Percentiles rank a stretch among this genome's conserved stretches.
phyloP scores from a whole-genome alignment of 2,329 filamentous ascomycete species.

The Ophiocordyceps australis region DNA sequence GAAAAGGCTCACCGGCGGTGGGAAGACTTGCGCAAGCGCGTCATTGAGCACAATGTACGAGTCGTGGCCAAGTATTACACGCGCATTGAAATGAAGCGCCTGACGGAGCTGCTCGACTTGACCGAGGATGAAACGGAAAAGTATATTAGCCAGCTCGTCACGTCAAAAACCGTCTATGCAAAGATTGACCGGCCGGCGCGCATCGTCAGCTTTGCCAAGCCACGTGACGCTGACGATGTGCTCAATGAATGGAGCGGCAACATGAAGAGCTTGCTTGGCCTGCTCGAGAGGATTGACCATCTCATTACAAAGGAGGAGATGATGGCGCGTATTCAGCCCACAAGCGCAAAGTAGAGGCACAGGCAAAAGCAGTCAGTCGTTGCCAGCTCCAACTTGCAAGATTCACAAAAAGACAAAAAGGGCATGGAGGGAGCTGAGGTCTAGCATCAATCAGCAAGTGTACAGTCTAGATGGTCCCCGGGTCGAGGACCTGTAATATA shows the following conservation, averaged over 20 bases:
- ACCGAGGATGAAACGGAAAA: slow-evolving; percentile 94
- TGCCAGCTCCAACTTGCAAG: too few relatives aligned
- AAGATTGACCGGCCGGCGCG: slow-evolving; percentile 91
- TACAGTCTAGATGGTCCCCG: slow-evolving; percentile 16
- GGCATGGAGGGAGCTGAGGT: too few relatives aligned
- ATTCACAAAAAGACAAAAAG: too few relatives aligned
- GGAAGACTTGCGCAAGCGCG: slow-evolving; percentile 90
- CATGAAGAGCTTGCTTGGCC: slow-evolving; percentile 80
- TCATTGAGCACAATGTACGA: slow-evolving; percentile 97
- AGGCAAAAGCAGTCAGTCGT: too few relatives aligned
- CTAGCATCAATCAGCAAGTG: slow-evolving; percentile 11
- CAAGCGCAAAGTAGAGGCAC: slow-evolving; percentile 18
- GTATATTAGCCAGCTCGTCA: slow-evolving; percentile 95
- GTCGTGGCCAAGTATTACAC: slow-evolving; percentile 99
- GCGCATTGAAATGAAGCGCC: slow-evolving; percentile 77
- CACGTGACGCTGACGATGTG: slow-evolving; percentile 84
- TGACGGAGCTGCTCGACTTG: slow-evolving; percentile 82
- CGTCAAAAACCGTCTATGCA: slow-evolving; percentile 92
- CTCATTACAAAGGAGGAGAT: slow-evolving; percentile 99
- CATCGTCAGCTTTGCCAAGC: slow-evolving; percentile 87
- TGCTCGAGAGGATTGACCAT: slow-evolving; percentile 86
- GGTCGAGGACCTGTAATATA: slow-evolving; percentile 13
- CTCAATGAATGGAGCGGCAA: slow-evolving; percentile 98
- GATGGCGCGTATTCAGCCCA: slow-evolving; percentile 91
- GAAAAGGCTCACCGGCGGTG: slow-evolving; percentile 72